These are phyloP conservation scores for Glycine soja DNA, from an alignment of 306 rosid species.

Conservation along the genomic window DNA sequence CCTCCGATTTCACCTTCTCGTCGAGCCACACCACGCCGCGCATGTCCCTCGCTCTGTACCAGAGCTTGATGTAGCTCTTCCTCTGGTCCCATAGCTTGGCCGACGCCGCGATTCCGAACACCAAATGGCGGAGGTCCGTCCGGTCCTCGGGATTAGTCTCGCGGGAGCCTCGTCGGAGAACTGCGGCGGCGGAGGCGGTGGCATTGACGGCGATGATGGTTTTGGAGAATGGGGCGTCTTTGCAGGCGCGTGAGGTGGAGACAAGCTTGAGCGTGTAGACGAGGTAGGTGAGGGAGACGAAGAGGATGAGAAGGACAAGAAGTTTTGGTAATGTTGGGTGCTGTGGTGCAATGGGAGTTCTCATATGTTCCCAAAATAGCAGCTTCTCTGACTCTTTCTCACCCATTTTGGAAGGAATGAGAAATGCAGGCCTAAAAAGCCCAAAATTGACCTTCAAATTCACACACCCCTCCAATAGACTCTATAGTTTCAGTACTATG, in stretches of 20 bases:
- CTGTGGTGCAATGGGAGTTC: slow-evolving; percentile 53
- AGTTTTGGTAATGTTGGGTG: slow-evolving; percentile 62
- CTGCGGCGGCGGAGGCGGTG: slow-evolving; percentile 35
- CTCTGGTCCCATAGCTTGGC: slow-evolving; percentile 86
- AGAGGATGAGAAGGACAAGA: slow-evolving; percentile 72
- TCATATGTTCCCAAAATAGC: slow-evolving; percentile 73
- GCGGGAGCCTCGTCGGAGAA: slow-evolving; percentile 40
- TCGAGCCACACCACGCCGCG: slow-evolving; percentile 97
- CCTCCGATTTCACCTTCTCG: neutral
- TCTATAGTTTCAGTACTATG: no score
- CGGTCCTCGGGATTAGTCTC: neutral
- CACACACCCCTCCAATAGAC: neutral
- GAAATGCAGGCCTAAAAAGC: neutral
- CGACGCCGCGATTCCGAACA: slow-evolving; percentile 96
- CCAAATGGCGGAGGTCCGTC: slow-evolving; percentile 70
- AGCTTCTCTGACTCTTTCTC: slow-evolving; percentile 65
- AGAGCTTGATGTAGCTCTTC: slow-evolving; percentile 87
- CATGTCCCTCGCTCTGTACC: slow-evolving; percentile 79
- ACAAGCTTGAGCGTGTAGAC: slow-evolving; percentile 83
- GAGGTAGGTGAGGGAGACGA: slow-evolving; percentile 74
- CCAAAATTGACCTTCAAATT: neutral
- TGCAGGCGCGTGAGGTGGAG: slow-evolving; percentile 72
- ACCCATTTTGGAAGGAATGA: neutral
- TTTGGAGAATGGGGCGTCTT: slow-evolving; percentile 48
- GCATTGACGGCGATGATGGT: slow-evolving; percentile 28